These are phyloP conservation scores for Iris macrosiphon DNA, from an alignment of 106 monocot genomes.

Conservation along the genomic window DNA sequence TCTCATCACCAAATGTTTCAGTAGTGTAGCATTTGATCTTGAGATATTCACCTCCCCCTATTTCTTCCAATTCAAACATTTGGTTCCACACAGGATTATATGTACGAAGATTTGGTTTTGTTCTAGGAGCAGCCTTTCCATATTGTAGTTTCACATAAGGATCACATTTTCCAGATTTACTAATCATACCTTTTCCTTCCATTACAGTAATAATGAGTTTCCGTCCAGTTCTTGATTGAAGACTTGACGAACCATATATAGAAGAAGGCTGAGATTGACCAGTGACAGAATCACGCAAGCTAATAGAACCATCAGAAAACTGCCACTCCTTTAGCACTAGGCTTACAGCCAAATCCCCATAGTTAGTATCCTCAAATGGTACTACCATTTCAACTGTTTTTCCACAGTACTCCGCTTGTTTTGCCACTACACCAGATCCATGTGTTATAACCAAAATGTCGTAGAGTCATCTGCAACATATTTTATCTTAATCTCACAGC, in stretches of 20 bases:
- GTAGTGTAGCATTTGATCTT: conserved; percentile 74
- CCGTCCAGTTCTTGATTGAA: conserved; percentile 62
- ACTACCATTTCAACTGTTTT: conserved; percentile 75
- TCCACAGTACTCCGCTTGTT: conserved; percentile 62
- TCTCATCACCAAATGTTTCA: conserved; percentile 79
- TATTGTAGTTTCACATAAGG: conserved; percentile 82
- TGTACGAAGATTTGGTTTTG: conserved; percentile 52
- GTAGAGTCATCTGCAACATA: conserved; percentile 93
- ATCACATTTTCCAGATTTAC: conserved; percentile 82
- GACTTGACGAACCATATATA: conserved; percentile 17
- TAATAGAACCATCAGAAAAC: conserved; percentile 69
- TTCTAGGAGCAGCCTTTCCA: conserved; percentile 70
- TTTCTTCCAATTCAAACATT: conserved; percentile 77
- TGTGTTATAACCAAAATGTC: conserved; percentile 85
- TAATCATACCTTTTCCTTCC: conserved; percentile 56
- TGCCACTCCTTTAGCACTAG: conserved; percentile 93
- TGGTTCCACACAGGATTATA: conserved; percentile 70
- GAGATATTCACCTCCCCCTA: conserved; percentile 78
- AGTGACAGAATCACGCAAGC: conserved; percentile 16
- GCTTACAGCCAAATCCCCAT: conserved; percentile 65
- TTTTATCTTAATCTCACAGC: too few relatives aligned
- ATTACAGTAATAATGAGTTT: conserved; percentile 64
- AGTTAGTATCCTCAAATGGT: conserved; percentile 73
- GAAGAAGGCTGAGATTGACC: conserved; percentile 30
- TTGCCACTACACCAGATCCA: conserved; percentile 54